Base-by-base conservation (phyloP, 257 asterid genomes). In the Solanum medicagineum region DNA sequence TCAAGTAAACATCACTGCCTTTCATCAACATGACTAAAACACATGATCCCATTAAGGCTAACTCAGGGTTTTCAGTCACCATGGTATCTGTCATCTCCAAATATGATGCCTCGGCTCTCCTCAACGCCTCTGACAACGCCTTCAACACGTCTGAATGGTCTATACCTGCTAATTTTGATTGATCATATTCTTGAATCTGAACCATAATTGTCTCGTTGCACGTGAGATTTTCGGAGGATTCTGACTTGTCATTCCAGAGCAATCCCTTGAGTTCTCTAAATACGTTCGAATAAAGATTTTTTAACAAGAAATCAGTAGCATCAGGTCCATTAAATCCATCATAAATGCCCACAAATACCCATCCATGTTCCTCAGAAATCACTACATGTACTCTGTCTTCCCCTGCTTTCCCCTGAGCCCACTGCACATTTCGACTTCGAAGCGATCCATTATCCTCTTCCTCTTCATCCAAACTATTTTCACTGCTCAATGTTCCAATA, bases 361-460 rank as follows among this genome's bases (percentile, higher is more conserved):
- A 93, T 2, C 94, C 97, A 74, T 93, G 95, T 81, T 95, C 99
- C 47, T 94, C 98, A 4, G 98, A 95, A 17, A 97, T 88, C 79
- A 93, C 98, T 1, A 97, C 81, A 84, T 95, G 99, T 8, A 97
- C 97, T 80, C 98, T 84, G 88, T 95, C 98, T 66, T 97, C 98
- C 26, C 99, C 99, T 2, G 99, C 98, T 81, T 97, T 97, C 6
- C 99, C 98, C 86, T 95, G 97, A 2, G 98, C 99, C 99, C 99
- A 97, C 90, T 95, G 99, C 83, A 95, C 92, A 71, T 92, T 96
- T 85, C 89, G 95, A 81, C 96, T 92, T 16, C 93, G 91, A 81
- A 93, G 91, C 1, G 96, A 91, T 20, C 92, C 96, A 17, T 90
- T 86, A 5, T 92, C 93, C 59, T 89, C 94, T 29, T 93, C 97